These are phyloP conservation scores for Fusarium sublunatum DNA, from an alignment of 2,329 filamentous ascomycete genomes.

Conservation along the genomic window DNA sequence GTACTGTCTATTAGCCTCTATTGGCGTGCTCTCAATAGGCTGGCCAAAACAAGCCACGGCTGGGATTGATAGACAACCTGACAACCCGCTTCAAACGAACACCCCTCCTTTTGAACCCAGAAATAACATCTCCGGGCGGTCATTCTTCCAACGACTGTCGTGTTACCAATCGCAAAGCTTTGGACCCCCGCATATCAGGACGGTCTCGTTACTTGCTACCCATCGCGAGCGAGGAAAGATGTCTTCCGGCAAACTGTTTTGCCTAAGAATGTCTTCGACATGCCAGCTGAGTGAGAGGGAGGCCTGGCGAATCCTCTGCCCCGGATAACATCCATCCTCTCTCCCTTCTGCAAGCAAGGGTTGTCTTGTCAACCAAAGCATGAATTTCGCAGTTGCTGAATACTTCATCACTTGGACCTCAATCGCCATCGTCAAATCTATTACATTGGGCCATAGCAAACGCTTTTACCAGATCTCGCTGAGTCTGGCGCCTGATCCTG, in stretches of 20 bases:
- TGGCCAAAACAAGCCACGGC: constrained; percentile 7
- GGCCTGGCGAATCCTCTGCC: not conserved
- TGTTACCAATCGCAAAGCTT: constrained; percentile 4
- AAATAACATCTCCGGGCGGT: constrained; percentile 13
- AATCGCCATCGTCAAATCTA: constrained; percentile 3
- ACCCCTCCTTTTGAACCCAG: constrained; percentile 1
- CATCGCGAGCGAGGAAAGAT: constrained; percentile 10
- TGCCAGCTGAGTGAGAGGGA: not conserved
- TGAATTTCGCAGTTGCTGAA: constrained; percentile 1
- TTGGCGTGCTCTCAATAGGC: constrained; percentile 6
- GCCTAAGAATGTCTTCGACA: constrained; percentile 2
- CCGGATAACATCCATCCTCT: not conserved
- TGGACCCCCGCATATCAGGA: constrained; percentile 7
- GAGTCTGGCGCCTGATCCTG: constrained; percentile 26
- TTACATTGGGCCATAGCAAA: constrained; percentile 24
- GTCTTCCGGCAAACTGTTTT: constrained; percentile 12
- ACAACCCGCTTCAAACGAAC: constrained; percentile 23
- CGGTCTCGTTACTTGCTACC: constrained; percentile 12
- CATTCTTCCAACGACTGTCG: constrained; percentile 10
- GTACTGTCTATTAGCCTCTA: constrained; percentile 5
- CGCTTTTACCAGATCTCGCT: constrained; percentile 17
- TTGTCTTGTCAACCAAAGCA: constrained; percentile 1
- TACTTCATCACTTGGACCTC: constrained; percentile 6
- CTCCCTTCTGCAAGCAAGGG: not conserved
- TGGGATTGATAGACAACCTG: not conserved